Conservation (phyloP, 345 rosid species). For the Eucalyptus sp. region DNA sequence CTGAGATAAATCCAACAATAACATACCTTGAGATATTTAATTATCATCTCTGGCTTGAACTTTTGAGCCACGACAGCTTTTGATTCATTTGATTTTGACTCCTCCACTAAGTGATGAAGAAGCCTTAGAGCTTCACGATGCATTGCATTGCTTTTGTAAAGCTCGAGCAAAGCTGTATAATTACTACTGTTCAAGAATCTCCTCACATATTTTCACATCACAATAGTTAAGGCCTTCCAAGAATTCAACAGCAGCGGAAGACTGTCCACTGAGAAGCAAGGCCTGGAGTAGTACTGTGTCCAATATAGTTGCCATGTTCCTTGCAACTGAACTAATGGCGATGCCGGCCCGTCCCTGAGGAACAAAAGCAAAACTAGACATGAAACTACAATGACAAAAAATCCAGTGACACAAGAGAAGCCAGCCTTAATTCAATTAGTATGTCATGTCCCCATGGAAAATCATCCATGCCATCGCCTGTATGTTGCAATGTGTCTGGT, state of each 20-base stretch:
- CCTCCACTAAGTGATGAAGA: constrained; percentile 59
- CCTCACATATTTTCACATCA: constrained; percentile 82
- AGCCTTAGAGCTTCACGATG: constrained; percentile 92
- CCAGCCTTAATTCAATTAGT: not conserved
- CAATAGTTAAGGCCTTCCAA: constrained; percentile 78
- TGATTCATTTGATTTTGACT: constrained; percentile 46
- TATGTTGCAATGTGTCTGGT: not conserved
- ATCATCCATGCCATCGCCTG: not conserved
- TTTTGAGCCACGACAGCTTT: constrained; percentile 34
- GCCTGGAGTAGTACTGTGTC: constrained; percentile 97
- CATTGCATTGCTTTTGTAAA: constrained; percentile 74
- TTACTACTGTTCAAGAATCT: constrained; percentile 62
- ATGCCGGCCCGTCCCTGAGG: constrained; percentile 57
- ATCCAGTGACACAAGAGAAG: not conserved
- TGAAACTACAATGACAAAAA: not conserved
- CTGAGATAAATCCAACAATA: too few species aligned
- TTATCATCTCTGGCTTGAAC: constrained; percentile 73
- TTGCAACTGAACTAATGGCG: constrained; percentile 72
- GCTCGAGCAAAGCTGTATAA: constrained; percentile 62
- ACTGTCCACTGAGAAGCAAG: constrained; percentile 85
- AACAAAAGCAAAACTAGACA: not conserved
- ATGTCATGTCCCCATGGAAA: not conserved
- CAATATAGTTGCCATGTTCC: constrained; percentile 90
- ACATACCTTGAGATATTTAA: constrained; percentile 86
- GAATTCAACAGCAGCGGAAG: constrained; percentile 66